Percentiles rank a stretch among this genome's conserved stretches.
Evolutionary conservation across 306 rosid genomes (phyloP).

Genomic region (Alnus glutinosa): DNA sequence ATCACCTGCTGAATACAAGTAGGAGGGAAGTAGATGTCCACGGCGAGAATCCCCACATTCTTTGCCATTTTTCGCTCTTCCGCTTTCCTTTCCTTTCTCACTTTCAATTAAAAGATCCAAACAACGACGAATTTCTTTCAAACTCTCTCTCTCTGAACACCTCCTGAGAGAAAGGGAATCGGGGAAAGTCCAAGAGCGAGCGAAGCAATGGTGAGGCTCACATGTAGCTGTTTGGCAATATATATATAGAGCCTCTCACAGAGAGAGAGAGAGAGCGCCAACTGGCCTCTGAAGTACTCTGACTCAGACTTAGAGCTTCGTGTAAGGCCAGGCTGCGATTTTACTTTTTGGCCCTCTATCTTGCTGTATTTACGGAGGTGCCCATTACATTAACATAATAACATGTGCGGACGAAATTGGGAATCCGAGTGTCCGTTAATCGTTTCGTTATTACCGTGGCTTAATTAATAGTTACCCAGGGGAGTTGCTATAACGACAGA

Average conservation of each 20-base stretch:
- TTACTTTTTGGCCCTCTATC: not conserved
- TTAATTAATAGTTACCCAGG: not conserved
- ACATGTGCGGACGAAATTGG: not conserved
- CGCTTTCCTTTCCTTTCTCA: not conserved
- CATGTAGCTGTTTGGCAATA: slow-evolving; percentile 6
- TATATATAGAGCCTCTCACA: not conserved
- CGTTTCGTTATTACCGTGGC: not conserved
- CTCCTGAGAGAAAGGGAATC: not conserved
- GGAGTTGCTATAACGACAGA: not conserved
- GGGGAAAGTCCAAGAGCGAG: slow-evolving; percentile 11
- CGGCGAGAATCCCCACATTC: slow-evolving; percentile 91
- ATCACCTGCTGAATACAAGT: slow-evolving; percentile 79
- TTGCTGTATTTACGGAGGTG: not conserved
- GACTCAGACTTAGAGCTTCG: slow-evolving; percentile 18
- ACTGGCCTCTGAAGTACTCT: not conserved
- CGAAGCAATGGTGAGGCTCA: slow-evolving; percentile 18
- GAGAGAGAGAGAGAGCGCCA: not conserved
- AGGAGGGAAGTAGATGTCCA: slow-evolving; percentile 94
- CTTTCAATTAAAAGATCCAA: slow-evolving; percentile 5
- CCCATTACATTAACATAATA: not conserved
- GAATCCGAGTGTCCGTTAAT: not conserved
- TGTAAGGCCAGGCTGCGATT: not conserved
- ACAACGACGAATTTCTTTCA: not conserved
- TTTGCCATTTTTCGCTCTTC: slow-evolving; percentile 55
- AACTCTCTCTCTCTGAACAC: not conserved